Base-by-base conservation (phyloP, 1,284 basidiomycete genomes). In the Trametes polyzona region DNA sequence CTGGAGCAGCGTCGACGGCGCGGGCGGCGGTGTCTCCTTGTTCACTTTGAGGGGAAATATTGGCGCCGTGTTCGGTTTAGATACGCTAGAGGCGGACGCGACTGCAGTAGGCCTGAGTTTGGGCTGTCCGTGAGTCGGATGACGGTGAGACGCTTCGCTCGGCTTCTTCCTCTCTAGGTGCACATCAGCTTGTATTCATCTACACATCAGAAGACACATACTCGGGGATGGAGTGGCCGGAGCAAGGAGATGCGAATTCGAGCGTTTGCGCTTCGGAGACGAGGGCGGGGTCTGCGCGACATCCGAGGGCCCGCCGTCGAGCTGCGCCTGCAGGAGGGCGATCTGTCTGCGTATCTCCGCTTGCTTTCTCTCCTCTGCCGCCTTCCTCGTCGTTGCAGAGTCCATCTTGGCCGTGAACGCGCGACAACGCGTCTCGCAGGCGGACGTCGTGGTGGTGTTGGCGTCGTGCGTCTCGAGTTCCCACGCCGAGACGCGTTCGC, bases 221-320 rank as follows among this genome's bases (percentile, higher is more conserved):
- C 88, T 87, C 3, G 86, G 85, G 41, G 88, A 88, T 16, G 88
- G 89, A 2, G 88, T 89, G 0, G 81, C 73, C 23, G 87, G 87
- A 1, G 80, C 87, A 4, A 91, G 70, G 7, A 83, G 65, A 1
- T 70, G 71, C 8, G 73, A 62, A 21, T 76, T 74, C 14, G 69
- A 62, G 44, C 75, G 72, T 66, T 79, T 84, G 57, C 83, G 74
- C 69, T 84, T 83, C 12, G 83, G 81, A 7, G 83, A 81, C 7
- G 68, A 60, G 19, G 73, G 51, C 3, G 32, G 40, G 17, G 61
- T 27, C 10, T 51, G 39, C 23, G n/a, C n/a, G n/a, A 43, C 19
- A 11, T 37, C 58, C 23, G 65, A 50, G 36, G 66, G 55, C 3
- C 72, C 50, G 27, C 76, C 67, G 9, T 61, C 61, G 24, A 84